phyloP scores from a whole-genome alignment of 108 stramenopile genomes.

The Stephanodiscus triporus region DNA sequence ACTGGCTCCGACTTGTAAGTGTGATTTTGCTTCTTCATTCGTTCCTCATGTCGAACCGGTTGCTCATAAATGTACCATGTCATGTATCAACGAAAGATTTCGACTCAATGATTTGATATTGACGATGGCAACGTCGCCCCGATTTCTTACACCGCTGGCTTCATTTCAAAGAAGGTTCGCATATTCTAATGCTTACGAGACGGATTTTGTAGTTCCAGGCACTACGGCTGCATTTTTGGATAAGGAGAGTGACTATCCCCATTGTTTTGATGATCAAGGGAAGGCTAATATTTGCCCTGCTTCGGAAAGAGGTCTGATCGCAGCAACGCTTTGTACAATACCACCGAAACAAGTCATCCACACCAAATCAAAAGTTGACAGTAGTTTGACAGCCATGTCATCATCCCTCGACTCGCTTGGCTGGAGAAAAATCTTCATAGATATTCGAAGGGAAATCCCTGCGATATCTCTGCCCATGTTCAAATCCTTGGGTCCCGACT shows the following conservation, averaged over 20 bases:
- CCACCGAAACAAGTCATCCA: slow-evolving; percentile 11
- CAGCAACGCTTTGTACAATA: slow-evolving; percentile 40
- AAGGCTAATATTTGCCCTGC: slow-evolving; percentile 21
- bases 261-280: slow-evolving; percentile 40
- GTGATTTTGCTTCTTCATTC: not conserved
- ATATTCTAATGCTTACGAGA: slow-evolving; percentile 76
- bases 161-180: slow-evolving; percentile 78
- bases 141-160: slow-evolving; percentile 65
- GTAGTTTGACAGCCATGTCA: slow-evolving; percentile 47
- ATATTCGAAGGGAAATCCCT: slow-evolving; percentile 64
- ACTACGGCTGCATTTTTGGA: slow-evolving; percentile 82
- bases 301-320: slow-evolving; percentile 24
- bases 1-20: slow-evolving; percentile 44
- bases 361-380: not conserved
- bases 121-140: slow-evolving; percentile 46
- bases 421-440: slow-evolving; percentile 82
- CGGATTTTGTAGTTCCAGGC: slow-evolving; percentile 84
- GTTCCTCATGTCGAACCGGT: not conserved
- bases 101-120: slow-evolving; percentile 57
- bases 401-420: slow-evolving; percentile 69
- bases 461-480: slow-evolving; percentile 26
- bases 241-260: slow-evolving; percentile 53
- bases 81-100: slow-evolving; percentile 43
- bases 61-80: not conserved
- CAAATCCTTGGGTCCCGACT: slow-evolving; percentile 4